phyloP scores from a whole-genome alignment of 129 eudicot genomes.

The Gnaphalium uliginosum region DNA sequence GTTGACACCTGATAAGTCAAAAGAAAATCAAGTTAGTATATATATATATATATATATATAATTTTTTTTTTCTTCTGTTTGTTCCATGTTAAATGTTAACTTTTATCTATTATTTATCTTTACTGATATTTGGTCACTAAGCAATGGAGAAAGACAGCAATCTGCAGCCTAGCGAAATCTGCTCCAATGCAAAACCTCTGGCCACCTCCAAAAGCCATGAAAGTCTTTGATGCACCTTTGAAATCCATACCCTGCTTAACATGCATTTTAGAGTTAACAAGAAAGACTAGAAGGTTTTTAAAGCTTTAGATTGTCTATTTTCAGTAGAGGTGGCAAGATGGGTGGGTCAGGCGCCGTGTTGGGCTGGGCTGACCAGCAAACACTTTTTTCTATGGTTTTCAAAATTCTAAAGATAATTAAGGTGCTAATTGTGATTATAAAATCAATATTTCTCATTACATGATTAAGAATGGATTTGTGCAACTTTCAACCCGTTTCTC shows the following conservation, averaged over 20 bases:
- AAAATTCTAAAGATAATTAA: background rate
- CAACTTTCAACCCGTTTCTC: background rate
- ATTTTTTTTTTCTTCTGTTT: background rate
- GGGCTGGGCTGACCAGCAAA: background rate
- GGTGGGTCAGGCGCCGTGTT: background rate
- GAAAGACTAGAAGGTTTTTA: background rate
- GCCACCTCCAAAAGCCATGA: constrained; percentile 97
- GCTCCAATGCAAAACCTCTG: constrained; percentile 89
- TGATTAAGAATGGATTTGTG: background rate
- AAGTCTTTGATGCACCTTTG: constrained; percentile 31
- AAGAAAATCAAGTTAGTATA: constrained; percentile 15
- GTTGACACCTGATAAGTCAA: constrained; percentile 47
- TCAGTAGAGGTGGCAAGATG: background rate
- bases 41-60: too few relatives aligned
- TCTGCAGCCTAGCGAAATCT: constrained; percentile 70
- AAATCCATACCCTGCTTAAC: constrained; percentile 3
- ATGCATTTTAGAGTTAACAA: background rate
- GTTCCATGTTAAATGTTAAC: background rate
- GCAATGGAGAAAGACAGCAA: constrained; percentile 78
- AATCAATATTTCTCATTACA: background rate
- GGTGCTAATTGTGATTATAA: background rate
- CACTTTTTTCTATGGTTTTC: background rate
- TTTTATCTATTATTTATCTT: background rate
- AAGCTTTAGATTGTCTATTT: background rate
- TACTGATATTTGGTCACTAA: constrained; percentile 78